These are phyloP conservation scores for Nannochloris sp. DNA, from an alignment of 139 green algal species.

Conservation along the genomic window DNA sequence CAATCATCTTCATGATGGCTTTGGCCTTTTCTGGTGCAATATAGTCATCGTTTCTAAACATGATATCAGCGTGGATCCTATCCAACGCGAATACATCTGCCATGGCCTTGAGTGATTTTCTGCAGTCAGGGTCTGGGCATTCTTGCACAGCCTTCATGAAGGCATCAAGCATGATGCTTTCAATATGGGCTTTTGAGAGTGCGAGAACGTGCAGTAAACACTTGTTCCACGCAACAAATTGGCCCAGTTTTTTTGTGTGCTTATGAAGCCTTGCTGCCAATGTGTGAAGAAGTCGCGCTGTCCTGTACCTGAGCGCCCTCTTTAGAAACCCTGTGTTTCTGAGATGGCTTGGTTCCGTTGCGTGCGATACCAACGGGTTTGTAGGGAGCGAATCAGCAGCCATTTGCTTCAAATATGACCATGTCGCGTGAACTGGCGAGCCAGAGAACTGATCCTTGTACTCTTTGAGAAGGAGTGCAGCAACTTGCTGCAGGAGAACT, in stretches of 20 bases:
- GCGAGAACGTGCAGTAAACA: slow-evolving; percentile 67
- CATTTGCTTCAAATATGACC: slow-evolving; percentile 41
- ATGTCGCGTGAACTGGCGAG: slow-evolving; percentile 52
- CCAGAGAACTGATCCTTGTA: slow-evolving; percentile 62
- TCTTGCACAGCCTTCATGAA: slow-evolving; percentile 43
- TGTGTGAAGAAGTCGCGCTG: slow-evolving; percentile 68
- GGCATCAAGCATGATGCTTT: slow-evolving; percentile 36
- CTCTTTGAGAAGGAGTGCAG: slow-evolving; percentile 68
- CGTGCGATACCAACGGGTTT: slow-evolving; percentile 73
- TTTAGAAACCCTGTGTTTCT: slow-evolving; percentile 61
- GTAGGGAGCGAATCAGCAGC: slow-evolving; percentile 45
- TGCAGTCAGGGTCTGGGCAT: slow-evolving; percentile 62
- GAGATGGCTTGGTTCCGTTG: slow-evolving; percentile 56
- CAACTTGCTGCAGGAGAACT: slow-evolving; percentile 77
- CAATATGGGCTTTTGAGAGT: slow-evolving; percentile 29
- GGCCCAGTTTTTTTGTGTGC: slow-evolving; percentile 39
- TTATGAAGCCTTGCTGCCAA: slow-evolving; percentile 62
- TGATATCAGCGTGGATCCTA: slow-evolving; percentile 57
- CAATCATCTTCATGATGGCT: slow-evolving; percentile 63
- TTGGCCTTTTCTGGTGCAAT: slow-evolving; percentile 77
- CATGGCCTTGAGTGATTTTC: slow-evolving; percentile 52
- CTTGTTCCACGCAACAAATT: slow-evolving; percentile 73
- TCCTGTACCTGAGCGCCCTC: slow-evolving; percentile 46
- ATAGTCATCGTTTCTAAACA: slow-evolving; percentile 73
- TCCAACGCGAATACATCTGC: slow-evolving; percentile 69